Evolutionary conservation across 2,329 filamentous ascomycete species (phyloP).

Genomic region (Alternaria hordeiaustralica): DNA sequence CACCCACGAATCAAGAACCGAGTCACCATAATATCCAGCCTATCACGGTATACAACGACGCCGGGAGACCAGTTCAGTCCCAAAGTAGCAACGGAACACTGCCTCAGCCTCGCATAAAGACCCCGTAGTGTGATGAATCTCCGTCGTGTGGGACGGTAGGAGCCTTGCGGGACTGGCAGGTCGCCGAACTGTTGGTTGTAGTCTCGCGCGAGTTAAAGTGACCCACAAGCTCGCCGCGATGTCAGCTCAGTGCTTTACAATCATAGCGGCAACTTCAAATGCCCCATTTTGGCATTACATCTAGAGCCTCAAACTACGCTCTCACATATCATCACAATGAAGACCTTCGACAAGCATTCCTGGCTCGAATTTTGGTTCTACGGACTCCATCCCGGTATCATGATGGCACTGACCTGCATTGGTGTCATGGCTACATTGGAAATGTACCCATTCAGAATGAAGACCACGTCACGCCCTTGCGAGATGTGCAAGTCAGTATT

Average conservation of each 20-base stretch:
- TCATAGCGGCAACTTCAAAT: not conserved
- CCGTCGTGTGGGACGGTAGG: not conserved
- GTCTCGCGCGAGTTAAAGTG: not conserved
- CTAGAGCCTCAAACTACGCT: not conserved
- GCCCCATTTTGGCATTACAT: not conserved
- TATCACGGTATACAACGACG: not conserved
- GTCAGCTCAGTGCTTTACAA: not conserved
- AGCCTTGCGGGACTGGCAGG: not conserved
- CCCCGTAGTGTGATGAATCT: not conserved
- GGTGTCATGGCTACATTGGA: not conserved
- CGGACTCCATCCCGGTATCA: not conserved
- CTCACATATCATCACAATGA: not conserved
- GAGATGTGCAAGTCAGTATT: not conserved
- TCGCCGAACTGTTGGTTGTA: not conserved
- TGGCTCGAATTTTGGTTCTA: constrained; percentile 3
- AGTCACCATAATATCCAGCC: not conserved
- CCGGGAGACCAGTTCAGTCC: not conserved
- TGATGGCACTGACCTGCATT: not conserved
- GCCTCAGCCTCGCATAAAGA: not conserved
- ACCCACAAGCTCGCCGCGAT: not conserved
- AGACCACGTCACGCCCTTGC: not conserved
- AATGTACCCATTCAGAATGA: not conserved
- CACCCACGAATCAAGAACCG: not conserved
- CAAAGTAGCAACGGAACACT: not conserved
- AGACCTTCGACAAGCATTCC: not conserved